Base-by-base conservation (phyloP, 805 yeast genomes). In the Myxozyma lipomycoides region DNA sequence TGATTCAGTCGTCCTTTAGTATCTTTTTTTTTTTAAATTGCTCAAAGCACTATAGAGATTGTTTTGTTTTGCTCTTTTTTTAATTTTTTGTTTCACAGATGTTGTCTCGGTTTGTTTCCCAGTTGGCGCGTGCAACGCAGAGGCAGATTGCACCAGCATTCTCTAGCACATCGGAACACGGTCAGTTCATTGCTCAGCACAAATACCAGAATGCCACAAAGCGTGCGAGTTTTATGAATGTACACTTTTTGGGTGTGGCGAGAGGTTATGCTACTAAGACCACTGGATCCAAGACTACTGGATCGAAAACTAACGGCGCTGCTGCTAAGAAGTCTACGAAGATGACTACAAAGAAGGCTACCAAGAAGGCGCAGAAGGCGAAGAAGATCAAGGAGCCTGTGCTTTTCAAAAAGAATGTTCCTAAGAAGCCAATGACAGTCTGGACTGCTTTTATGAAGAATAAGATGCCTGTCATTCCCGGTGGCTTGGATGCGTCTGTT, bases 391-490 rank as follows among this genome's bases (percentile, higher is more conserved):
- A 28, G 28, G 45, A 25, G 4, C 18, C 32, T 35, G 32, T 38
- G 46, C 26, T 25, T 10, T 21, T 23, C 17, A 44, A 36, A 36
- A 38, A 44, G 39, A 24, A 41, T 15, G 12, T 28, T 3, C 35
- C 44, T 3, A 40, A 18, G 23, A 46, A 28, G 37, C 40, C 55
- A 2, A 19, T 24, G 7, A 28, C 15, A 6, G 2, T 42, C 15
- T 51, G 52, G 52, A 10, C 7, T 26, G 3, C 48, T 18, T 51
- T 39, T 21, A 2, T 51, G 5, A 17, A 6, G 25, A 30, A 48
- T 9, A 40, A 26, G 19, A 18, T 17, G 37, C 12, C 32, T 12
- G 32, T 7, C 7, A 12, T 12, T 28, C 32, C n/a, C n/a, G n/a
- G n/a, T n/a, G n/a, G n/a, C n/a, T n/a, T n/a, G n/a, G n/a, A n/a